A percentile compares a stretch with the other conserved stretches of the same genome.
Evolutionary conservation across 495 filamentous ascomycete species (phyloP).

Genomic region (Niebla homalea): DNA sequence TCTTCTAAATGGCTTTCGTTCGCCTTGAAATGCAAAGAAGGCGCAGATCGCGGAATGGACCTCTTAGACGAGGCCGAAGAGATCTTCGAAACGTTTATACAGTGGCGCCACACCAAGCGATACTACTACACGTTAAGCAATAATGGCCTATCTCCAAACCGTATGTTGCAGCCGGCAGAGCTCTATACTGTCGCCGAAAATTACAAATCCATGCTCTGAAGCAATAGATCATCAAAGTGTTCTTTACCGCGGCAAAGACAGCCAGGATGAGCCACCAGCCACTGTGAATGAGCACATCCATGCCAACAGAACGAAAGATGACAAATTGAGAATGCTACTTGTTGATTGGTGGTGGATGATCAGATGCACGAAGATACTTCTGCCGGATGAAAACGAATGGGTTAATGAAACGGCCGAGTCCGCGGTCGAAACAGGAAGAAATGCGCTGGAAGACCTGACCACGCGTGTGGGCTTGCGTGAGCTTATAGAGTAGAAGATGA

Average conservation of each 20-base stretch:
- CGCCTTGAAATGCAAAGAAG: slow-evolving; percentile 2
- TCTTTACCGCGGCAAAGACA: background rate
- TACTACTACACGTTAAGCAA: background rate
- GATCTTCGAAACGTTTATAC: slow-evolving; percentile 2
- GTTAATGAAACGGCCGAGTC: too few relatives aligned
- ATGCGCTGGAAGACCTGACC: too few relatives aligned
- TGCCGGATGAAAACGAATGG: too few relatives aligned
- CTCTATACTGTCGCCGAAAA: slow-evolving; percentile 3
- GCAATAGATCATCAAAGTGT: background rate
- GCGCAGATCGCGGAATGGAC: background rate
- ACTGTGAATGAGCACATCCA: background rate
- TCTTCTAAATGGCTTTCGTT: slow-evolving; percentile 7
- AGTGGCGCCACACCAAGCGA: slow-evolving; percentile 4
- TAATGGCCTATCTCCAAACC: too few relatives aligned
- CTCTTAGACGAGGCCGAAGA: slow-evolving; percentile 9
- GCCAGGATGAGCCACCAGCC: background rate
- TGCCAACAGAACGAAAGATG: background rate
- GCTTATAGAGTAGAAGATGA: too few relatives aligned
- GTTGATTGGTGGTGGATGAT: too few relatives aligned
- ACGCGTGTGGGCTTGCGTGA: too few relatives aligned
- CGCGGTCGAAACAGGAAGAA: too few relatives aligned
- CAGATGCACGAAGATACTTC: too few relatives aligned
- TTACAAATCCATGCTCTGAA: background rate
- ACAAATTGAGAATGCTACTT: too few relatives aligned
- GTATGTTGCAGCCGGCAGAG: background rate